A percentile compares a stretch with the other conserved stretches of the same genome.
Conservation (phyloP, 371 early-diverging fungal genomes). For the Rhizomucor miehei region DNA sequence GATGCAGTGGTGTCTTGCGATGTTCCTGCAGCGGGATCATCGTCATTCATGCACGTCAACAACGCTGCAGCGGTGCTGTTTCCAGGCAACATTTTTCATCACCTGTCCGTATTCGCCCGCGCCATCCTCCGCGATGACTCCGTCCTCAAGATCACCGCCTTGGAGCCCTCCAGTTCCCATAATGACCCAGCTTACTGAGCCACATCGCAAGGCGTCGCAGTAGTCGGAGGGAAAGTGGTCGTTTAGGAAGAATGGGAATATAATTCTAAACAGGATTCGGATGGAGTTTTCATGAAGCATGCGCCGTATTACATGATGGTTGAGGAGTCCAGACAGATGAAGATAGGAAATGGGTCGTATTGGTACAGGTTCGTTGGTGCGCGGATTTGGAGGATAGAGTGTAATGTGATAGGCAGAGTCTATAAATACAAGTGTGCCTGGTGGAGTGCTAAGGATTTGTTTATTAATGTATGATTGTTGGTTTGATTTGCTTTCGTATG, state of each 20-base stretch:
- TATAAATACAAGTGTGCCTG: slow-evolving; percentile 59
- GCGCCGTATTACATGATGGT: slow-evolving; percentile 49
- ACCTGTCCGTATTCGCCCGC: too few relatives aligned
- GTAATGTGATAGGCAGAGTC: slow-evolving; percentile 51
- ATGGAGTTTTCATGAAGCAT: slow-evolving; percentile 46
- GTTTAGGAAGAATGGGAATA: slow-evolving; percentile 58
- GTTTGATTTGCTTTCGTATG: too few relatives aligned
- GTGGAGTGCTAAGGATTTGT: slow-evolving; percentile 57
- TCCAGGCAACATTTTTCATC: not conserved
- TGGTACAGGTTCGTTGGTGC: slow-evolving; percentile 54
- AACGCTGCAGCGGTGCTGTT: too few relatives aligned
- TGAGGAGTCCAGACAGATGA: slow-evolving; percentile 57
- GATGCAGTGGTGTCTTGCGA: too few relatives aligned
- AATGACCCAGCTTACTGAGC: slow-evolving; percentile 1
- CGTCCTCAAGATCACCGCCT: slow-evolving; percentile 1
- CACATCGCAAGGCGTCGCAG: slow-evolving; percentile 41
- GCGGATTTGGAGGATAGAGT: slow-evolving; percentile 58
- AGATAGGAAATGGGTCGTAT: slow-evolving; percentile 56
- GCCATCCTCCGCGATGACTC: not conserved
- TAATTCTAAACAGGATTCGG: slow-evolving; percentile 48
- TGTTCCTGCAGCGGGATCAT: too few relatives aligned
- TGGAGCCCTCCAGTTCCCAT: not conserved
- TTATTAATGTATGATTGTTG: too few relatives aligned
- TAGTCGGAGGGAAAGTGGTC: slow-evolving; percentile 63
- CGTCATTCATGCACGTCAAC: too few relatives aligned